phyloP scores from a whole-genome alignment of 164 flowering plant species.

The Buxus sempervirens region DNA sequence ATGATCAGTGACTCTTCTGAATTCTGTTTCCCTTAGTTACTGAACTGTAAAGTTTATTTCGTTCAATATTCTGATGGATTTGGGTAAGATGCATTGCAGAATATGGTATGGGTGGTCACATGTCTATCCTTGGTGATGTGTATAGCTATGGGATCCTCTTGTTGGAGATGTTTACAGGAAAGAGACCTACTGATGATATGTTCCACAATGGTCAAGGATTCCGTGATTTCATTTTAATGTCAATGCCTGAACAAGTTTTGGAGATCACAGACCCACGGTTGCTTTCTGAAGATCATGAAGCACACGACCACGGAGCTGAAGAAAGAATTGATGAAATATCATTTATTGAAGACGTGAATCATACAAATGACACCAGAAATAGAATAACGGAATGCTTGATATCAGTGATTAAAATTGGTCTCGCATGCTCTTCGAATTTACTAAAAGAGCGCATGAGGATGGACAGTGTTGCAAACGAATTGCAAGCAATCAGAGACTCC shows the following conservation, averaged over 20 bases:
- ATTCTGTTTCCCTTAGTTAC: too few species aligned
- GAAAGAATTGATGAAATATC: neutral
- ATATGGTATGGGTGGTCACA: conserved; percentile 21
- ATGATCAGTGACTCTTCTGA: too few species aligned
- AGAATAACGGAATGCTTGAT: too few species aligned
- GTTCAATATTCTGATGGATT: too few species aligned
- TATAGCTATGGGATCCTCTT: conserved; percentile 29
- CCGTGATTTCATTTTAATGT: neutral
- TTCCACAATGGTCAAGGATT: conserved; percentile 17
- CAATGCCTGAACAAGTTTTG: neutral
- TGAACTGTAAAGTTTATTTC: too few species aligned
- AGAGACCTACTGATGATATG: conserved; percentile 25
- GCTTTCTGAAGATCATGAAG: neutral
- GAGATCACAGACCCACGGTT: conserved; percentile 7
- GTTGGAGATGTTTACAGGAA: conserved; percentile 28
- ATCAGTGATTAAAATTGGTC: too few species aligned
- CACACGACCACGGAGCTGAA: neutral
- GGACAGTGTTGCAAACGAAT: too few species aligned
- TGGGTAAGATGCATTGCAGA: conserved; percentile 12
- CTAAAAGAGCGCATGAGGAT: too few species aligned
- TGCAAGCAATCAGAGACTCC: too few species aligned
- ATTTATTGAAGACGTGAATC: too few species aligned
- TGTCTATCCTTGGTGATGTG: conserved; percentile 25
- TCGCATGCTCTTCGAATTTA: too few species aligned
- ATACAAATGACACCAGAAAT: too few species aligned